These are phyloP conservation scores for Yarrowia hollandica DNA, from an alignment of 805 yeast species.

Conservation along the genomic window DNA sequence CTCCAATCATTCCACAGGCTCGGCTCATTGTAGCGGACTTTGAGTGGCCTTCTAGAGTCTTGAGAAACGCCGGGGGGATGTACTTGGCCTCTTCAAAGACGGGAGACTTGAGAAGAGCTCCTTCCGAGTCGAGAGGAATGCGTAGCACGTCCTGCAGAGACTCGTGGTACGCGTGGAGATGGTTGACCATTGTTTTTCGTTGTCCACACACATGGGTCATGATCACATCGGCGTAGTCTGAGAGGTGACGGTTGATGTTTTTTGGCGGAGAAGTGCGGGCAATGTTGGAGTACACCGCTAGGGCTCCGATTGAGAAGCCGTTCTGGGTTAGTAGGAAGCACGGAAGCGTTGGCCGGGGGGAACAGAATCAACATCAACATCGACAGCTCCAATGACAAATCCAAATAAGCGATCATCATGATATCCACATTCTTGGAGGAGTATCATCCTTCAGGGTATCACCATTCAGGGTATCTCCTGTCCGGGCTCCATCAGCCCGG, in stretches of 20 bases:
- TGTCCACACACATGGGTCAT: slow-evolving; percentile 25
- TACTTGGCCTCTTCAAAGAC: slow-evolving; percentile 3
- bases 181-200: slow-evolving; percentile 20
- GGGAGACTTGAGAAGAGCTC: background rate
- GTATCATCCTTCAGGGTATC: too few species aligned
- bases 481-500: too few species aligned
- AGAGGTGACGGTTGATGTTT: background rate
- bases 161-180: slow-evolving; percentile 13
- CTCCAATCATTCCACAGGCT: slow-evolving; percentile 5
- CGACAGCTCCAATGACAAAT: too few species aligned
- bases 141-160: slow-evolving; percentile 4
- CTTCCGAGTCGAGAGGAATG: slow-evolving; percentile 8
- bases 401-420: too few species aligned
- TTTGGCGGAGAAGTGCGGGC: background rate
- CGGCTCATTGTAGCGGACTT: background rate
- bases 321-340: slow-evolving; percentile 10
- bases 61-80: slow-evolving; percentile 16
- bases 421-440: too few species aligned
- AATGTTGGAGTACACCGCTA: slow-evolving; percentile 3
- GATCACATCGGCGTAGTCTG: slow-evolving; percentile 2
- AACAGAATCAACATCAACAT: too few species aligned
- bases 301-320: slow-evolving; percentile 8
- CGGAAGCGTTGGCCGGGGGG: too few species aligned
- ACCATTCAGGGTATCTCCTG: too few species aligned
- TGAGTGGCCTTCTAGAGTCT: background rate